phyloP scores from a whole-genome alignment of 2,329 filamentous ascomycete genomes.

The Apiospora aurea region DNA sequence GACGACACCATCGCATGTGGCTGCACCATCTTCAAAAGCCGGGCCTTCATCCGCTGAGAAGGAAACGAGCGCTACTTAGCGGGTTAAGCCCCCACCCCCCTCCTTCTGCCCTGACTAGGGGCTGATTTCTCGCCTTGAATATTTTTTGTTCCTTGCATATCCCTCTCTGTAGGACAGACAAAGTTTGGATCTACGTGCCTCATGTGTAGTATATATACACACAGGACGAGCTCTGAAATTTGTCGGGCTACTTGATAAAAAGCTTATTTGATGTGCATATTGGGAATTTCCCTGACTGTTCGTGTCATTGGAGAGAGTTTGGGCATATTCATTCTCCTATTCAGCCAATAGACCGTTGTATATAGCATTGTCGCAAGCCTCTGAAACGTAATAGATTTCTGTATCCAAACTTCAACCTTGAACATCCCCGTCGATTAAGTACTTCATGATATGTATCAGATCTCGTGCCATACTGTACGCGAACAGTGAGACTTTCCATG shows the following conservation, averaged over 20 bases:
- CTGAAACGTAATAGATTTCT: neutral
- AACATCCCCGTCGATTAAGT: neutral
- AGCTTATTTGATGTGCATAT: neutral
- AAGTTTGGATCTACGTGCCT: neutral
- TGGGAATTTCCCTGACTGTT: neutral
- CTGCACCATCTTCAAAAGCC: neutral
- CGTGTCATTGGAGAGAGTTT: neutral
- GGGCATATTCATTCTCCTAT: neutral
- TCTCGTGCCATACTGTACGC: neutral
- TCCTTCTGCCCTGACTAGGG: neutral
- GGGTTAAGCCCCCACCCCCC: neutral
- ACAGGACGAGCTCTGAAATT: neutral
- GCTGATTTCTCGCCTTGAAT: neutral
- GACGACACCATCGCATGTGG: conserved; percentile 15
- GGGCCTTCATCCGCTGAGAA: conserved; percentile 2
- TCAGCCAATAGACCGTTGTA: neutral
- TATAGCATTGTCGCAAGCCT: neutral
- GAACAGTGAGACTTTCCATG: neutral
- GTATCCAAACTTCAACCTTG: neutral
- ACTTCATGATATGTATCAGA: neutral
- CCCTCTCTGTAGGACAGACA: neutral
- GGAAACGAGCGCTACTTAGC: neutral
- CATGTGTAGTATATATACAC: neutral
- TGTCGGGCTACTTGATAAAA: neutral
- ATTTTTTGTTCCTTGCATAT: neutral